Evolutionary conservation across 2,329 filamentous ascomycete genomes (phyloP), one percentile per base, ranked within the genome.

Genomic region (Dendrostoma leiphaemia): DNA sequence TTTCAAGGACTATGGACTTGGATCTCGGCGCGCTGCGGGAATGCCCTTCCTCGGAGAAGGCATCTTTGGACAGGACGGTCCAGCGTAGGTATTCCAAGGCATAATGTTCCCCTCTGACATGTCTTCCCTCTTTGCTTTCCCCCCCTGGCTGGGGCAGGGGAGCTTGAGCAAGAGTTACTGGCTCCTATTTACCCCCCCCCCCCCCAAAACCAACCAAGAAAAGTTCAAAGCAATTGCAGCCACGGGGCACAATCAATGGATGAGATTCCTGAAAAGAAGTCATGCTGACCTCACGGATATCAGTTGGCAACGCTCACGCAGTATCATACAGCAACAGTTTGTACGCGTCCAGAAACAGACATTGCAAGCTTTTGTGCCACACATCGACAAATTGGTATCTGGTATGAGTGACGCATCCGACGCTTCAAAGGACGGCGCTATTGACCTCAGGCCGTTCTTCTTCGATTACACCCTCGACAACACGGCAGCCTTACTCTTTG

Each of bases 41-140:
- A 53, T 54, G n/a, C 64, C 67, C 1, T 56, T 71, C 1, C 59
- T 71, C 15, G 69, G 69, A 3, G 60, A 68, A 43, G 69, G 69
- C 1, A 70, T 71, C 28, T 72, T 71, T 54, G 64, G 63, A 2
- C 62, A 67, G 47, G 69, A 71, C 31, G 70, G 69, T 3, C 23
- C 45, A 1, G 49, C 65, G 12, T 41, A 41, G 9, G 38, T 17
- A 5, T n/a, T 26, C n/a, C 24, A 21, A 19, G 9, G 9, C 12
- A 40, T 40, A 7, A 15, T 3, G 15, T 32, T 12, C 21, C 35
- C 17, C 17, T 19, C n/a, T n/a, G n/a, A n/a, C n/a, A n/a, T n/a
- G n/a, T n/a, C n/a, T n/a, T n/a, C n/a, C n/a, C n/a, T n/a, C n/a
- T n/a, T n/a, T n/a, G n/a, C n/a, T n/a, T n/a, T n/a, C n/a, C n/a